phyloP scores from a whole-genome alignment of 1,284 basidiomycete genomes.

The Microbotryum intermedium region DNA sequence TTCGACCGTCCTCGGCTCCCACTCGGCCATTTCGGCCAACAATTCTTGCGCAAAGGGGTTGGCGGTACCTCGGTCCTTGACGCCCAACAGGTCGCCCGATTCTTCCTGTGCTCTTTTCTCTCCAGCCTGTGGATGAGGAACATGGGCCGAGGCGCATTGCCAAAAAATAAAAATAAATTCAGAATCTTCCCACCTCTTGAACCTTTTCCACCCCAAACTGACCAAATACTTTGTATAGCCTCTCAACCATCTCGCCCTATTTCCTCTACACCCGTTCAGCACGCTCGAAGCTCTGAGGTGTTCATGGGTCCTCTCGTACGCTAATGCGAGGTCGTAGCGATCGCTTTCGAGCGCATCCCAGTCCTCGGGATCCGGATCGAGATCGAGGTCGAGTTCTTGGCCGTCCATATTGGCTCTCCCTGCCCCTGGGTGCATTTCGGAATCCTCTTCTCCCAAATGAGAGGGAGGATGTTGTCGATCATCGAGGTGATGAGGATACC shows the following conservation, averaged over 20 bases:
- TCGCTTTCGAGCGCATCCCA: conserved; percentile 42
- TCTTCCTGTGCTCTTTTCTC: conserved; percentile 33
- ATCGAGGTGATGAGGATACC: not conserved
- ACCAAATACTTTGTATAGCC: conserved; percentile 80
- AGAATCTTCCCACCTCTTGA: not conserved
- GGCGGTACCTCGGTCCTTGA: conserved; percentile 10
- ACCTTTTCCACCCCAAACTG: conserved; percentile 38
- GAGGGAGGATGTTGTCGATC: not conserved
- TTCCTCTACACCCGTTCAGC: conserved; percentile 55
- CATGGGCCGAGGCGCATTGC: not conserved
- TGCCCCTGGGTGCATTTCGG: not conserved
- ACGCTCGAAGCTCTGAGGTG: conserved; percentile 63
- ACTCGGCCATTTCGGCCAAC: conserved; percentile 50
- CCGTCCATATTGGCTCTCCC: not conserved
- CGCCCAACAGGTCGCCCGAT: conserved; percentile 27
- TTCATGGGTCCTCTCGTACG: conserved; percentile 70
- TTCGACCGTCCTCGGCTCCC: conserved; percentile 36
- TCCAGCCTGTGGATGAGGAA: conserved; percentile 22
- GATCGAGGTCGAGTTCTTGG: not conserved
- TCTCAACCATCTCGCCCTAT: conserved; percentile 66
- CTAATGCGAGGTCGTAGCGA: conserved; percentile 58
- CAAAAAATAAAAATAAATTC: not conserved
- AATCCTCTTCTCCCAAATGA: not conserved
- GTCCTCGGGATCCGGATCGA: not conserved
- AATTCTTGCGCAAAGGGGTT: conserved; percentile 48